Base-by-base conservation (phyloP, 2,329 filamentous ascomycete genomes). In the Neonectria coccinea region DNA sequence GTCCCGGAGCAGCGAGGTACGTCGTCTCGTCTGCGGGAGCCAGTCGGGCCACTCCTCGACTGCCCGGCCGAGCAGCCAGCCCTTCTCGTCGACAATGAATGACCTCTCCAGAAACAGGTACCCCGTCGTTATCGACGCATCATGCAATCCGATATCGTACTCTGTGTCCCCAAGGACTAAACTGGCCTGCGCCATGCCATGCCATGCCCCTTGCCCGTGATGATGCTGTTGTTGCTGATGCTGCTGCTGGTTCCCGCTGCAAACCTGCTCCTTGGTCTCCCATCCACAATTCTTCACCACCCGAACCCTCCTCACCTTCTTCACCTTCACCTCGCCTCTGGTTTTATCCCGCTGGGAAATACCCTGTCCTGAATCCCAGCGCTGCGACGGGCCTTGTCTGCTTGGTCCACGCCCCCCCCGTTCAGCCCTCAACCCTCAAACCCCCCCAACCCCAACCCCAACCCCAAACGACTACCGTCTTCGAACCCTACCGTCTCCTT, bases 381-480 rank as follows among this genome's bases (percentile, higher is more conserved):
- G 25, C 42, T 29, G 45, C 14, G 57, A 59, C 16, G 45, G 56
- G 29, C 41, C 53, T 56, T 57, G 65, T 62, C 64, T 68, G 52
- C 55, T 74, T 67, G 66, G 61, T 62, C 56, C 68, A 74, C 72
- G 31, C 36, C 36, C 62, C 72, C 56, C 62, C 62, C 66, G 64
- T 69, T 73, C 71, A 73, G 70, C 70, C 71, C 66, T 73, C 69
- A 56, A 62, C 64, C 66, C 60, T 67, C 57, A 18, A 44, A 62
- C 66, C 60, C 68, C 67, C 63, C 67, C 41, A 58, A 53, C 62
- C 71, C 71, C 66, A 72, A 70, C 66, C 67, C 58, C 56, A 70
- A 67, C 69, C 67, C 71, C 70, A 73, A 74, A 74, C 72, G 69
- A 73, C 71, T 71, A 73, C 70, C 66, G 70, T 74, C 70, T 71